phyloP scores from a whole-genome alignment of 202 grass and related monocot genomes.

The Setaria italica region DNA sequence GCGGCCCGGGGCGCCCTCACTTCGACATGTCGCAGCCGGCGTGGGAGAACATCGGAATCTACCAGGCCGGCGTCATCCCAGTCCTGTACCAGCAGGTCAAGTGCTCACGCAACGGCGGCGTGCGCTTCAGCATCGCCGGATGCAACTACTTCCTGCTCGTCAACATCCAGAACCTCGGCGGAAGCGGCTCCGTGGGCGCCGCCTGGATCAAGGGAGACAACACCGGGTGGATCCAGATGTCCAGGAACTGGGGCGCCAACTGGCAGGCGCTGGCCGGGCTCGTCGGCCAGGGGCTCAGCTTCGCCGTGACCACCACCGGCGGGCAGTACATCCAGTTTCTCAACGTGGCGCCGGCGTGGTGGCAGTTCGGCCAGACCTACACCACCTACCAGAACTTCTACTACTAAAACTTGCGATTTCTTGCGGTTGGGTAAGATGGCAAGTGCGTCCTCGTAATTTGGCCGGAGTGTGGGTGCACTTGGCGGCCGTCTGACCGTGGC shows the following conservation, averaged over 20 bases:
- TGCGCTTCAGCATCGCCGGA: constrained; percentile 62
- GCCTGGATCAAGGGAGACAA: constrained; percentile 50
- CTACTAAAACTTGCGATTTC: background rate
- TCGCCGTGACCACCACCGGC: constrained; percentile 56
- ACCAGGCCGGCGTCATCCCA: background rate
- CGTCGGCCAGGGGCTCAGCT: constrained; percentile 53
- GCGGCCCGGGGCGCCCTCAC: constrained; percentile 66
- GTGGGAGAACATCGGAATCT: constrained; percentile 13
- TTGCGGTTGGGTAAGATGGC: background rate
- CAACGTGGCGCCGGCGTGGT: constrained; percentile 51
- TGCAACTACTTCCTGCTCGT: constrained; percentile 75
- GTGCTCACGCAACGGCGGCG: constrained; percentile 62
- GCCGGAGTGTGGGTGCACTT: background rate
- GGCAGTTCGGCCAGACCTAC: constrained; percentile 76
- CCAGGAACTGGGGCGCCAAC: constrained; percentile 83
- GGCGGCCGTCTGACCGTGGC: background rate
- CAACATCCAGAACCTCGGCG: constrained; percentile 72
- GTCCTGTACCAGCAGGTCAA: constrained; percentile 38
- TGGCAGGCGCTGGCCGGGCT: constrained; percentile 62
- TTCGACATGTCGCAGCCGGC: constrained; percentile 53
- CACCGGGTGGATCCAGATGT: constrained; percentile 59
- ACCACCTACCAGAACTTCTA: constrained; percentile 48
- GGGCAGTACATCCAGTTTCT: constrained; percentile 53
- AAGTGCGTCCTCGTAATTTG: background rate
- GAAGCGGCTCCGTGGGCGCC: constrained; percentile 57